Conservation (phyloP, 306 rosid species). For the Quercus ilex region DNA sequence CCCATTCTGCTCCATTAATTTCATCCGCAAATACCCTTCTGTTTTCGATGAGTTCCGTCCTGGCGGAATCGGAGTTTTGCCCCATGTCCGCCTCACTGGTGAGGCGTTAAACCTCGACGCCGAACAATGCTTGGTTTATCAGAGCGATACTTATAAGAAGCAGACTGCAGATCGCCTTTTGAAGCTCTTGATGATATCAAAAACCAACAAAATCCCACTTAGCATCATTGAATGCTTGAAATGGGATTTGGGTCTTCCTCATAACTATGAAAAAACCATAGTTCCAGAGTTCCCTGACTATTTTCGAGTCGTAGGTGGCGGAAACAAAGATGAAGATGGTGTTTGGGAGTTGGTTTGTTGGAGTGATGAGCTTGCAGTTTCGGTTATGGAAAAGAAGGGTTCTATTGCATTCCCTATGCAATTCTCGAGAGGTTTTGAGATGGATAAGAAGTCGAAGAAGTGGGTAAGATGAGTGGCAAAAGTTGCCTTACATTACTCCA, state of each 20-base stretch:
- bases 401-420: no score
- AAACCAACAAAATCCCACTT: conserved; percentile 48
- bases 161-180: conserved; percentile 59
- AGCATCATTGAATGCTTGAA: conserved; percentile 34
- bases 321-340: not conserved
- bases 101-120: conserved; percentile 44
- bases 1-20: conserved; percentile 64
- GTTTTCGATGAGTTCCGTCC: conserved; percentile 59
- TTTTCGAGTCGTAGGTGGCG: conserved; percentile 37
- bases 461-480: no score
- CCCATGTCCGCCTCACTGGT: conserved; percentile 51
- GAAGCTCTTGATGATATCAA: conserved; percentile 65
- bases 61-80: conserved; percentile 38
- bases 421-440: no score
- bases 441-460: no score
- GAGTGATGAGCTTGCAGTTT: no score
- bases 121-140: conserved; percentile 44
- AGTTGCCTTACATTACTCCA: no score
- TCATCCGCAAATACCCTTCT: conserved; percentile 64
- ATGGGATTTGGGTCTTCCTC: conserved; percentile 93
- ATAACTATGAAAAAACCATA: conserved; percentile 27
- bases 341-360: no score
- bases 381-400: no score
- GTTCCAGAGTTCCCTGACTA: conserved; percentile 74
- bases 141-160: conserved; percentile 40